These are phyloP conservation scores for Fusarium sp. DNA, from an alignment of 2,329 filamentous ascomycete species.

Conservation along the genomic window DNA sequence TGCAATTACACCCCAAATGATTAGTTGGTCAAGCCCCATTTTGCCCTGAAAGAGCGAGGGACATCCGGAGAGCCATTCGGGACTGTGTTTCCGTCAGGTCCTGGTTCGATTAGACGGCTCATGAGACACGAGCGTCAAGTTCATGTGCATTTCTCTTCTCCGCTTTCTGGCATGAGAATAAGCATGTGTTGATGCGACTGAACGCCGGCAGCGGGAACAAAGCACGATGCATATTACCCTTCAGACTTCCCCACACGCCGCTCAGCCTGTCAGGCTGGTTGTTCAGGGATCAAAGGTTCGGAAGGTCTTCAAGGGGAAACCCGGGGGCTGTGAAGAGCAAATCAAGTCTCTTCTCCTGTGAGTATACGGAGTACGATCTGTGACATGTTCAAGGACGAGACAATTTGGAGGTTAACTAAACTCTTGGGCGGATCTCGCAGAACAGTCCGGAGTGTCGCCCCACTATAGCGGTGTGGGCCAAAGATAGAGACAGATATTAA, in stretches of 20 bases:
- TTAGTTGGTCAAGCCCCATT: background rate
- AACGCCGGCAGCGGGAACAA: constrained; percentile 21
- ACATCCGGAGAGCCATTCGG: constrained; percentile 19
- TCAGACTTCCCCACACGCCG: constrained; percentile 27
- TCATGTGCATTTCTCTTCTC: constrained; percentile 28
- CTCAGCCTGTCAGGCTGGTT: constrained; percentile 12
- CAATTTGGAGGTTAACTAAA: constrained; percentile 1
- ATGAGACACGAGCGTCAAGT: constrained; percentile 12
- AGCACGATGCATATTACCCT: constrained; percentile 11
- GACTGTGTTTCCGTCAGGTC: constrained; percentile 21
- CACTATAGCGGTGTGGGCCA: constrained; percentile 47
- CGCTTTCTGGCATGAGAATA: constrained; percentile 33
- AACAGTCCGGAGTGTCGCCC: constrained; percentile 33
- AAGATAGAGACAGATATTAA: constrained; percentile 50
- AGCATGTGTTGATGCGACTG: constrained; percentile 17
- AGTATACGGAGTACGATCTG: constrained; percentile 17
- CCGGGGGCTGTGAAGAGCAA: constrained; percentile 27
- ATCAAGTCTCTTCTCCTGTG: constrained; percentile 5
- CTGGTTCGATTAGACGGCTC: constrained; percentile 3
- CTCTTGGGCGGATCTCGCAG: constrained; percentile 27
- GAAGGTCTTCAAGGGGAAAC: constrained; percentile 32
- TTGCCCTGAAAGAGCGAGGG: background rate
- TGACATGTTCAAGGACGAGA: constrained; percentile 24
- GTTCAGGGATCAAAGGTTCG: constrained; percentile 23
- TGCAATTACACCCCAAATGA: background rate